Evolutionary conservation across 2,329 filamentous ascomycete genomes (phyloP).

Genomic region (Paracoccidioides lutzii): DNA sequence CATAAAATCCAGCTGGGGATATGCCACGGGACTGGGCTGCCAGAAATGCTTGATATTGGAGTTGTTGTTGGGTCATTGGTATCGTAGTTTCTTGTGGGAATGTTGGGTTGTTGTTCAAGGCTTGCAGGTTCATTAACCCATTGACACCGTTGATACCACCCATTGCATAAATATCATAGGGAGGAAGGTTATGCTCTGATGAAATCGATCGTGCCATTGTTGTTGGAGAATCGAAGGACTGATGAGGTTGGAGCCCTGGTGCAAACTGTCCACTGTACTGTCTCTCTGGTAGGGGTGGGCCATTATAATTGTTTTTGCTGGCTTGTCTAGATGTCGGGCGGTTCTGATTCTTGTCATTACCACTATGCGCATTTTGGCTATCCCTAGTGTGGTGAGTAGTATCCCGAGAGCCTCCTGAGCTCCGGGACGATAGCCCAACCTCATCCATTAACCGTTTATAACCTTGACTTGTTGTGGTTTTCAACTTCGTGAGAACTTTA

Average conservation of each 20-base stretch:
- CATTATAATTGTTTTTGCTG: constrained; percentile 21
- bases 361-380: constrained; percentile 20
- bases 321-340: constrained; percentile 32
- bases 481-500: constrained; percentile 74
- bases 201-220: constrained; percentile 20
- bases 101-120: constrained; percentile 11
- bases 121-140: constrained; percentile 9
- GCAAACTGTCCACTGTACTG: constrained; percentile 31
- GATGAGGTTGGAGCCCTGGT: constrained; percentile 23
- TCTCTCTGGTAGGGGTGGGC: constrained; percentile 28
- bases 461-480: constrained; percentile 84
- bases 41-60: constrained; percentile 46
- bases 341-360: constrained; percentile 30
- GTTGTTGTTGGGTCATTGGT: constrained; percentile 36
- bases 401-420: constrained; percentile 23
- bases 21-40: constrained; percentile 34
- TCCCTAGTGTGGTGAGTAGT: constrained; percentile 29
- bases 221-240: constrained; percentile 21
- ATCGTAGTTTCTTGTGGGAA: constrained; percentile 29
- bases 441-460: constrained; percentile 99
- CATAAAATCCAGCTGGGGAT: constrained; percentile 34
- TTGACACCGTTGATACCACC: constrained; percentile 24
- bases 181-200: constrained; percentile 23
- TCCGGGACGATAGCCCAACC: constrained; percentile 61
- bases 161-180: constrained; percentile 27